A percentile compares a stretch with the other conserved stretches of the same genome.
Evolutionary conservation across 2,329 filamentous ascomycete species (phyloP).

Genomic region (Emergomyces orientalis): DNA sequence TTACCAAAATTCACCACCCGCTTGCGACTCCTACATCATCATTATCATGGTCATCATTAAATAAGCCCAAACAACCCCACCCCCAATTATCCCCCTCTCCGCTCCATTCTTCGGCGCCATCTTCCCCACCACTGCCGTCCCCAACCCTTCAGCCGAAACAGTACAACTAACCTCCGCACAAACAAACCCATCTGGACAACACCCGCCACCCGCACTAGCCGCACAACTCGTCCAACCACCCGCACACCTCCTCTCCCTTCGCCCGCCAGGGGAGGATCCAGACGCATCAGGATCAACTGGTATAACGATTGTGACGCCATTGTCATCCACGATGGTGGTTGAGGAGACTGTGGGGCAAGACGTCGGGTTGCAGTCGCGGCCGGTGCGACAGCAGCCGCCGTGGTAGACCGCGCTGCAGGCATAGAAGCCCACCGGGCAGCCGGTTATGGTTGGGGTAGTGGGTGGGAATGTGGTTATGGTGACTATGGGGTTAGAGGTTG

Average conservation of each 20-base stretch:
- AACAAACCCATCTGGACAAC: constrained; percentile 68
- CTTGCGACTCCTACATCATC: not conserved
- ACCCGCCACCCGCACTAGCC: constrained; percentile 60
- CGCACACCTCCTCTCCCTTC: constrained; percentile 51
- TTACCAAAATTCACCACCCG: not conserved
- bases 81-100: not conserved
- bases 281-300: constrained; percentile 40
- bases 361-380: constrained; percentile 71
- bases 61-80: constrained; percentile 3
- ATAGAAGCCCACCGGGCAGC: constrained; percentile 86
- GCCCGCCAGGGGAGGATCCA: constrained; percentile 26
- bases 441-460: constrained; percentile 28
- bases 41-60: not conserved
- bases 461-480: constrained; percentile 19
- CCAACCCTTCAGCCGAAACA: constrained; percentile 40
- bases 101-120: constrained; percentile 22
- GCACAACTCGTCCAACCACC: constrained; percentile 69
- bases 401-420: constrained; percentile 72
- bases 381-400: constrained; percentile 81
- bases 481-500: constrained; percentile 19
- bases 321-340: constrained; percentile 55
- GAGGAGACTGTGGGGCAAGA: constrained; percentile 57
- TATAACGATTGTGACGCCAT: constrained; percentile 63
- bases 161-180: constrained; percentile 68
- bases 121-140: constrained; percentile 44